These are phyloP conservation scores for Cornus kousa DNA, from an alignment of 148 eudicot genomes.

Conservation along the genomic window DNA sequence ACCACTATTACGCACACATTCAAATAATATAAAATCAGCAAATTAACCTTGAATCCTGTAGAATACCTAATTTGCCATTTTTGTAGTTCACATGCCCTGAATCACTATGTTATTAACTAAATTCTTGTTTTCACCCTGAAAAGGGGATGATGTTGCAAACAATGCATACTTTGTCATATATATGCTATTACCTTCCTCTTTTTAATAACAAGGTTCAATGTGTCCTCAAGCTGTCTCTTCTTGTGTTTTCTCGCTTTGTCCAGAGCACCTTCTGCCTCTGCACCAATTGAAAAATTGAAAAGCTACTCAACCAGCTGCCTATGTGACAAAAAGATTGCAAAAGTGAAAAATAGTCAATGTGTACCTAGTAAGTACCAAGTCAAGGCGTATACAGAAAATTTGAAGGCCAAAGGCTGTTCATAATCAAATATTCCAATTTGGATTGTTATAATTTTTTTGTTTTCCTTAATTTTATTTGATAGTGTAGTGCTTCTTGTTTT, in stretches of 20 bases:
- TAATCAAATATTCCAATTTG: not conserved
- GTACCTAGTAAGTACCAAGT: not conserved
- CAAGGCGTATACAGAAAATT: not conserved
- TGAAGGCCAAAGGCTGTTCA: not conserved
- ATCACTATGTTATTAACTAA: not conserved
- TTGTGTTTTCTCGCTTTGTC: conserved; percentile 98
- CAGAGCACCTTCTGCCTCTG: conserved; percentile 98
- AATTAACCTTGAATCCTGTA: no score
- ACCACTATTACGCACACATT: no score
- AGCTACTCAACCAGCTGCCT: conserved; percentile 11
- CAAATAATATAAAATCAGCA: no score
- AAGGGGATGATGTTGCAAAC: no score
- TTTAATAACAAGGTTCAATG: conserved; percentile 75
- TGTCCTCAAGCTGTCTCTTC: conserved; percentile 96
- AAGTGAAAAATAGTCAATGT: not conserved
- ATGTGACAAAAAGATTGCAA: not conserved
- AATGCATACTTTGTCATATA: not conserved
- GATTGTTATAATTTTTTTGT: not conserved
- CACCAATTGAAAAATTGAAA: conserved; percentile 10
- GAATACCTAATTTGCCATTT: not conserved
- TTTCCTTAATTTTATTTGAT: not conserved
- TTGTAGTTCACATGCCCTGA: not conserved
- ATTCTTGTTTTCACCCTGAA: not conserved
- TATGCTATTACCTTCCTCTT: conserved; percentile 66
- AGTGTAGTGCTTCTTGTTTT: not conserved